Evolutionary conservation across 306 rosid species (phyloP).

Genomic region (Pyrus pyrifolia): DNA sequence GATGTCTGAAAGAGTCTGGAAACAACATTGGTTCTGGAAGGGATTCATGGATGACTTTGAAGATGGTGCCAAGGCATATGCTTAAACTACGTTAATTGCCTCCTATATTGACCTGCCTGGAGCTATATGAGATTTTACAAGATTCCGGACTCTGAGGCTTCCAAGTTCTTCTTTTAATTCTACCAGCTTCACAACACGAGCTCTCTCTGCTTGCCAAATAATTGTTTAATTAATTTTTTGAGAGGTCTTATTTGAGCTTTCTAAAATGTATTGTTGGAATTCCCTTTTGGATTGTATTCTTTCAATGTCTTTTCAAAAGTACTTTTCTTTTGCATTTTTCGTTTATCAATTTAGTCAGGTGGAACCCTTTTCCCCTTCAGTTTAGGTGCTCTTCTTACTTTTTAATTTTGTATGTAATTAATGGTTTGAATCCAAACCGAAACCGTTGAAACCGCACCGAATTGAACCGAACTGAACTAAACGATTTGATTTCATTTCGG

Average conservation of each 20-base stretch:
- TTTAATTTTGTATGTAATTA: too few relatives aligned
- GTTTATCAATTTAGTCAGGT: background rate
- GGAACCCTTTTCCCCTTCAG: too few relatives aligned
- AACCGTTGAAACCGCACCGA: too few relatives aligned
- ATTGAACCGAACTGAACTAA: too few relatives aligned
- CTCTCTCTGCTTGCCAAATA: too few relatives aligned
- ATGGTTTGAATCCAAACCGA: too few relatives aligned
- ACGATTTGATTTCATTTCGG: too few relatives aligned
- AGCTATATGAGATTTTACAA: background rate
- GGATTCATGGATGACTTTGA: constrained; percentile 11
- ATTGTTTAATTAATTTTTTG: background rate
- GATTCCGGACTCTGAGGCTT: background rate
- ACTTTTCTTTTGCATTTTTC: background rate
- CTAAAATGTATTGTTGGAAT: background rate
- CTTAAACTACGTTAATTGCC: background rate
- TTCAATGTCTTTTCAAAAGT: background rate
- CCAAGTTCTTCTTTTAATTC: background rate
- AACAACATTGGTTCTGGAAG: constrained; percentile 58
- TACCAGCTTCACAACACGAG: too few relatives aligned
- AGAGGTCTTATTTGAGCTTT: background rate
- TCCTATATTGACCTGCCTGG: background rate
- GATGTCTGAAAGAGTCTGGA: constrained; percentile 30
- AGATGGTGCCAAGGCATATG: background rate
- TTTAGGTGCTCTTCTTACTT: too few relatives aligned
- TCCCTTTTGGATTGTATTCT: background rate